phyloP scores from a whole-genome alignment of 2,329 filamentous ascomycete species.

The Chrysosporium queenslandicum region DNA sequence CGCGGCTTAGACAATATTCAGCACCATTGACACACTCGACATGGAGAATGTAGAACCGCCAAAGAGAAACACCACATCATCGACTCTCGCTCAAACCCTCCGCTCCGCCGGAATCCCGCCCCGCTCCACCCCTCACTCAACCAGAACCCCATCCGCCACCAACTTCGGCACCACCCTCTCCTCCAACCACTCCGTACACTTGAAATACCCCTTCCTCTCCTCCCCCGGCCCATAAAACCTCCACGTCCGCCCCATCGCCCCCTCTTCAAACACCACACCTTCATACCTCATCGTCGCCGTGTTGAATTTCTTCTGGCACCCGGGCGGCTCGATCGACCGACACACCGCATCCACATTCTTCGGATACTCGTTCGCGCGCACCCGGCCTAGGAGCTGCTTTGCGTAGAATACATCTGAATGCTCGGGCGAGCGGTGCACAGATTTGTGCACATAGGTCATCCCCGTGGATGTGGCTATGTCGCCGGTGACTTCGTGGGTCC shows the following conservation, averaged over 20 bases:
- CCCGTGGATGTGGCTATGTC: constrained; percentile 10
- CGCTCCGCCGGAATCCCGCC: background rate
- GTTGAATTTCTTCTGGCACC: constrained; percentile 12
- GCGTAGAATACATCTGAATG: constrained; percentile 1
- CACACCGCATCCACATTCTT: constrained; percentile 7
- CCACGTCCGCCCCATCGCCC: background rate
- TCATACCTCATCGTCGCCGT: constrained; percentile 11
- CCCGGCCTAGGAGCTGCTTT: constrained; percentile 7
- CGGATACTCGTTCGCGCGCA: constrained; percentile 3
- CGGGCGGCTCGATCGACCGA: constrained; percentile 4
- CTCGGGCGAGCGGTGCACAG: background rate
- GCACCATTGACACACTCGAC: no score
- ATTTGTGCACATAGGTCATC: constrained; percentile 8
- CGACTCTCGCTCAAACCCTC: background rate
- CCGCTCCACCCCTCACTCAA: background rate
- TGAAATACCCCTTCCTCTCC: constrained; percentile 10
- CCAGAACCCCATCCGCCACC: constrained; percentile 5
- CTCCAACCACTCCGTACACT: constrained; percentile 14
- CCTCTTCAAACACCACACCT: background rate
- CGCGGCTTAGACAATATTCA: no score
- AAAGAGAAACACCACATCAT: background rate
- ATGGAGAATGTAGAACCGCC: no score
- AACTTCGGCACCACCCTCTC: constrained; percentile 8
- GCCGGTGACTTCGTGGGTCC: constrained; percentile 12
- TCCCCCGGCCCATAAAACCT: constrained; percentile 11